These are phyloP conservation scores for Cytidiella melzeri DNA, from an alignment of 768 basidiomycete genomes.

Conservation along the genomic window DNA sequence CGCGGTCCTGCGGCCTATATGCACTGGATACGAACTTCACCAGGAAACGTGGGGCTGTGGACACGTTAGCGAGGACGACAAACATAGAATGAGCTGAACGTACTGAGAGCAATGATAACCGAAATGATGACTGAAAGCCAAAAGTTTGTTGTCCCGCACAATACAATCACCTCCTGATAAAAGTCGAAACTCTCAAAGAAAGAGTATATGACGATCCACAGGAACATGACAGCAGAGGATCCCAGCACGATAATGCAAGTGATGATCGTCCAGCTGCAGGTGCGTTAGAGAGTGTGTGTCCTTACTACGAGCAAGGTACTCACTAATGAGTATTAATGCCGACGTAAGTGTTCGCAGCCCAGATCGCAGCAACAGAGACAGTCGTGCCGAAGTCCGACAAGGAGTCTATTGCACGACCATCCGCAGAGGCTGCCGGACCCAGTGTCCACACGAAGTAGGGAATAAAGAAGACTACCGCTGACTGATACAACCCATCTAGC, in stretches of 20 bases:
- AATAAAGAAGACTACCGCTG: slow-evolving; percentile 79
- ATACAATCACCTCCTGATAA: slow-evolving; percentile 59
- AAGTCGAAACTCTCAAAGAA: slow-evolving; percentile 71
- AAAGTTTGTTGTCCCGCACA: slow-evolving; percentile 77
- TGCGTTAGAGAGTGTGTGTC: slow-evolving; percentile 10
- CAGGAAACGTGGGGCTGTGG: slow-evolving; percentile 78
- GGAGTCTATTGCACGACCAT: slow-evolving; percentile 72
- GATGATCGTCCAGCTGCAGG: slow-evolving; percentile 68
- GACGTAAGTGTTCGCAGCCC: slow-evolving; percentile 85
- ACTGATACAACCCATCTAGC: slow-evolving; percentile 92
- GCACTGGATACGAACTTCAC: slow-evolving; percentile 64
- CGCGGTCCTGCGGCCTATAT: slow-evolving; percentile 79
- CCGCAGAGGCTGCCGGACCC: slow-evolving; percentile 63
- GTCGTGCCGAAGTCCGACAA: slow-evolving; percentile 90
- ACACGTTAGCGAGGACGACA: neutral
- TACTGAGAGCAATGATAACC: slow-evolving; percentile 67
- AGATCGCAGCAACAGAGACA: slow-evolving; percentile 79
- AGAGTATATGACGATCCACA: slow-evolving; percentile 90
- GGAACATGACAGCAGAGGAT: slow-evolving; percentile 72
- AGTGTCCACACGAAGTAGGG: slow-evolving; percentile 72
- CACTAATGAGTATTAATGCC: slow-evolving; percentile 87
- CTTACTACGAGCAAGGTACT: slow-evolving; percentile 34
- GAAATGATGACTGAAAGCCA: slow-evolving; percentile 77
- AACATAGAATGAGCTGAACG: slow-evolving; percentile 12
- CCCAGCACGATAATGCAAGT: slow-evolving; percentile 80